A percentile compares a stretch with the other conserved stretches of the same genome.
Evolutionary conservation across 225 moss, liverwort and hornwort genomes (phyloP).

Genomic region (Pseudoscleropodium purum): DNA sequence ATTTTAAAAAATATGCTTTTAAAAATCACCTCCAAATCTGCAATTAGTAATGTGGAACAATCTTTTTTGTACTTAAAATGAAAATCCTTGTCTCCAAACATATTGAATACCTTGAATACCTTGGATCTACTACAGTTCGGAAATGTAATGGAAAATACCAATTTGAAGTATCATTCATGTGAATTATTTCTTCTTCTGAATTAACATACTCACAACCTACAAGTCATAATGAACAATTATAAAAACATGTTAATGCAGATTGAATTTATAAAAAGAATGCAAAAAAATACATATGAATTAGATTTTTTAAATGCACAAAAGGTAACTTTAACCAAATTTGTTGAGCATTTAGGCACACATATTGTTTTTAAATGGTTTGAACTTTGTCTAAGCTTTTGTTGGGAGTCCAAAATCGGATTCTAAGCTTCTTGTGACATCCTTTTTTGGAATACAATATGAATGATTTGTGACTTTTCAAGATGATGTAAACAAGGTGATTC

Average conservation of each 20-base stretch:
- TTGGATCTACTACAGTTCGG: rapidly evolving
- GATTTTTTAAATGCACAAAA: no score
- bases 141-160: background rate
- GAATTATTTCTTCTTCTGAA: background rate
- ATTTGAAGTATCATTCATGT: background rate
- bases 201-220: background rate
- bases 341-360: background rate
- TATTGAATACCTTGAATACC: background rate
- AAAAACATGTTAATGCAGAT: background rate
- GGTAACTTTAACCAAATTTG: background rate
- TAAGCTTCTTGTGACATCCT: background rate
- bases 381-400: background rate
- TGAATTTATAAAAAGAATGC: background rate
- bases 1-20: no score
- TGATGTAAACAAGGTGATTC: background rate
- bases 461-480: background rate
- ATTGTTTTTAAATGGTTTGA: rapidly evolving
- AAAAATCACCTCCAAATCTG: background rate
- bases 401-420: background rate
- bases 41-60: rapidly evolving
- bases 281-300: background rate
- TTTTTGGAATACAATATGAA: no score
- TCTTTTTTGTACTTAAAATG: background rate
- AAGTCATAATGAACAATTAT: rapidly evolving
- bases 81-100: background rate